Evolutionary conservation across 2,329 filamentous ascomycete species (phyloP).

Genomic region (Stachybotrys echinatus): DNA sequence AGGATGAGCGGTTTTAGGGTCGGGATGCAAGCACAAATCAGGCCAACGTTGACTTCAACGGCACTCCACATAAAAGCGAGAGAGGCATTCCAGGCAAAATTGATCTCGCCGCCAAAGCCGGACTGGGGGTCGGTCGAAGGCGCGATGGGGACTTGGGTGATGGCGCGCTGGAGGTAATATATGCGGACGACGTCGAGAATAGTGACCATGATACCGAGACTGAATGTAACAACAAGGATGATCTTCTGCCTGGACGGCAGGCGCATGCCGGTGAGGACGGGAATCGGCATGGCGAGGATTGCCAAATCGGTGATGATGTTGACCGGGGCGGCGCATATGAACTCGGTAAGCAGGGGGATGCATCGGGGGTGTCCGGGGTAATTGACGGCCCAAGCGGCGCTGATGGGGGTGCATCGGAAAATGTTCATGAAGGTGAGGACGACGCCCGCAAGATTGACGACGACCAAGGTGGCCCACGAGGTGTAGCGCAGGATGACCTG

Average conservation of each 20-base stretch:
- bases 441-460: conserved; percentile 74
- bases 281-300: conserved; percentile 81
- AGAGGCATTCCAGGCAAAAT: conserved; percentile 70
- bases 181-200: conserved; percentile 86
- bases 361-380: conserved; percentile 33
- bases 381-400: conserved; percentile 57
- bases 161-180: conserved; percentile 78
- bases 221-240: conserved; percentile 81
- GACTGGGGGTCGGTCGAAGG: conserved; percentile 30
- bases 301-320: conserved; percentile 90
- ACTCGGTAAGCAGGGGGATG: conserved; percentile 55
- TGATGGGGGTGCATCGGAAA: conserved; percentile 75
- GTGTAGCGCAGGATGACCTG: conserved; percentile 71
- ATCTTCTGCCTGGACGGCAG: conserved; percentile 81
- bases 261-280: conserved; percentile 80
- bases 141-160: conserved; percentile 34
- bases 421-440: conserved; percentile 82
- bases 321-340: conserved; percentile 74
- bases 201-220: conserved; percentile 80
- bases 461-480: conserved; percentile 71
- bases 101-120: conserved; percentile 44
- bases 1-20: conserved; percentile 82
- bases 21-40: conserved; percentile 88
- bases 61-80: conserved; percentile 90
- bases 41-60: conserved; percentile 85